Base-by-base conservation (phyloP, 768 basidiomycete species). In the Suillus tomentosus region DNA sequence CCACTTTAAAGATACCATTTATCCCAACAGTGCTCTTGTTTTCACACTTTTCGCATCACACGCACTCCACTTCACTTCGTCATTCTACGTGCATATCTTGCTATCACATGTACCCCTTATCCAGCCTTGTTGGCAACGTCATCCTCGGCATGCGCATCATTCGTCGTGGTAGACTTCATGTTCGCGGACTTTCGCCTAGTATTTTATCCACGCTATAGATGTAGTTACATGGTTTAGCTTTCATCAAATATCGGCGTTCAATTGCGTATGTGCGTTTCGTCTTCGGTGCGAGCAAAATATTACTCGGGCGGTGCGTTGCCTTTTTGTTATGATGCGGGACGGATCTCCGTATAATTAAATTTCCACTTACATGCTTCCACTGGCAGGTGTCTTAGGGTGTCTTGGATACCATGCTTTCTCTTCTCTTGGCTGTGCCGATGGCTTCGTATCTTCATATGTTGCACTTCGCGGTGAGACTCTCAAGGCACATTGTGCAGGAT, bases 81-180 rank as follows among this genome's bases (percentile, higher is more conserved):
- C 63, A 61, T 66, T 62, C 48, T 67, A 54, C 65, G 39, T 70
- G 73, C 74, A 76, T 76, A 77, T 68, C 65, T 67, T 71, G 65
- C 69, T 73, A 62, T 57, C 64, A 48, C 54, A 74, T 77, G 76
- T 76, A 76, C 51, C 71, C 63, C 65, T 61, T 73, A 69, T 67
- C 65, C 65, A 67, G 51, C 34, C 60, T 65, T 55, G 47, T 62
- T 62, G 51, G 31, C 61, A 62, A 11, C 37, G 31, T 62, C 40
- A 60, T 62, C 55, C 17, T 57, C 31, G 43, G 50, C 48, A 39
- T 62, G n/a, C 54, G 37, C 60, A 62, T 57, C 39, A 43, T 58
- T 57, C 40, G 40, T 57, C 36, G 60, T 36, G 58, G 42, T 64
- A 50, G 47, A 61, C 31, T 50, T 51, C 48, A 50, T 37, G 42